Base-by-base conservation (phyloP, 495 filamentous ascomycete genomes). In the Neurospora sublineolata region DNA sequence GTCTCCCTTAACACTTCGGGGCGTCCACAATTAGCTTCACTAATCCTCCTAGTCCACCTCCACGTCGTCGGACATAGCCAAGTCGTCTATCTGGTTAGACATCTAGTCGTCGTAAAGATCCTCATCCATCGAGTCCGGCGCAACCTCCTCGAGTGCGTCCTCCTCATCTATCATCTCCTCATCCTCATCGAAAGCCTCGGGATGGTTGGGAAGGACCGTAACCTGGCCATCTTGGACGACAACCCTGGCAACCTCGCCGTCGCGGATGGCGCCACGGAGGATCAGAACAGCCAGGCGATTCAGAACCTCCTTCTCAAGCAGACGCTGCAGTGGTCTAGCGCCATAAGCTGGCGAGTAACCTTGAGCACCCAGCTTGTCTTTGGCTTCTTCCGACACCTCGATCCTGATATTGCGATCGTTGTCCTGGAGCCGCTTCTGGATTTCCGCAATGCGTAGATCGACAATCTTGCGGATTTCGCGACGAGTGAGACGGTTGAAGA, bases 281-380 rank as follows among this genome's bases (percentile, higher is more conserved):
- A 99, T 93, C 70, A 97, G 85, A 33, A 99, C 90, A 0, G 95
- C 95, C 70, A 99, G 82, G 39, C 90, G 90, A 80, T 99, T 99
- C 73, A 99, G 88, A 37, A 99, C 92, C 80, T 99, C 95, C 80
- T 93, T 93, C 83, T 99, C 94, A 73, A 99, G 96, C 74, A 99
- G 86, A 41, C 95, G 87, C 42, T 89, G 89, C 8, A 99, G 83
- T 27, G 95, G 95, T 42, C 95, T 86, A 39, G 95, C 95, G 79
- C 95, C 95, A 75, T 99, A 99, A 0, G 92, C 93, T 2, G 95
- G 95, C 5, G 90, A 94, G 82, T 99, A 98, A 5, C 95, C 95
- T 0, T 93, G 90, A 30, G 85, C 86, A 73, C 93, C 95, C 12
- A 99, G 85, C 78, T 95, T 97, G 73, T 97, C 93, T 80, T 93